Evolutionary conservation across 148 eudicot species (phyloP), one percentile per base, ranked within the genome.

Genomic region (Camellia lanceoleosa): DNA sequence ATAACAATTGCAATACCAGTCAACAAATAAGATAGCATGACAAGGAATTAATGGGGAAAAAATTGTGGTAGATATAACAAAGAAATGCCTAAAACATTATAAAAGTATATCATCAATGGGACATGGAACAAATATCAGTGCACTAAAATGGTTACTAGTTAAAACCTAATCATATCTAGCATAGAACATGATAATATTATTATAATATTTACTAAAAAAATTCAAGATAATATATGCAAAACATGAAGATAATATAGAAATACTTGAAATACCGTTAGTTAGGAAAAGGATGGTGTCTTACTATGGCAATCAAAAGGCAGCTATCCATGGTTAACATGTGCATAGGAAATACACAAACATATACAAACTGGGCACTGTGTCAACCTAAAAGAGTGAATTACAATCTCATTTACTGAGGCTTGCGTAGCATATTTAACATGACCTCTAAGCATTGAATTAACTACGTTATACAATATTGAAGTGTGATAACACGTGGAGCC

Each of bases 1-100:
- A 87, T 67, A 75, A 71, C 6, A 30, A 59, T 80, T 51, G 14
- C 43, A 76, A 19, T 68, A 61, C 61, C 43, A 69, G 70, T 51
- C 78, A 86, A 68, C 74, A 76, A 77, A 69, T 30, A 55, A 23
- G 41, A 71, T 71, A 19, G 8, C 49, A 7, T 51, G 58, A 71
- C 12, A 71, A 49, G 52, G 58, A 71, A 30, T 30, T 30, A 30
- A 30, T 30, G 38, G 38, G 38, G 38, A 30, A 30, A 30, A 30
- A 30, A 1, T 41, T 46, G 73, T 5, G 5, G 30, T 69, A 18
- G 55, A 44, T 42, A 69, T 46, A 69, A 69, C 23, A 46, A 9
- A 44, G 5, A 69, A 16, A 44, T 18, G 30, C 23, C 55, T 46
- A 18, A 69, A 69, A 69, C 18, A 46, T 5, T 30, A 30, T 30